Conservation (phyloP, 441 rosid species). For the Brassica balearica region DNA sequence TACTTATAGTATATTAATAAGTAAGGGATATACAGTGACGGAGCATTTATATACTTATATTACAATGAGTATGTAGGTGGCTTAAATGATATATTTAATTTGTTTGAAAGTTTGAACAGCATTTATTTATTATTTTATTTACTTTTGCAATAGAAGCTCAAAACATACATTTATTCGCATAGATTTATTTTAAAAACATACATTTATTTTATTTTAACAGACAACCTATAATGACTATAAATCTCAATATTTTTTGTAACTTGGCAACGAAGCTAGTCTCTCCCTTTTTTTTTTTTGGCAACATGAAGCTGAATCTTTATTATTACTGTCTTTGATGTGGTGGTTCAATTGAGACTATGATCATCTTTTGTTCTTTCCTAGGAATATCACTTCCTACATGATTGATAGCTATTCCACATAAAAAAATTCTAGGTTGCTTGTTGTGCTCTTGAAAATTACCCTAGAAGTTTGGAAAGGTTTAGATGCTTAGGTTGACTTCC, state of each 20-base stretch:
- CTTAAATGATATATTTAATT: background rate
- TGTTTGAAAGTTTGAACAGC: background rate
- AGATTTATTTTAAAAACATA: background rate
- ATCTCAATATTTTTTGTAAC: background rate
- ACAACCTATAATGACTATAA: background rate
- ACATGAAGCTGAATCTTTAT: background rate
- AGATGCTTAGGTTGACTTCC: background rate
- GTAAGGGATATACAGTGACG: too few relatives aligned
- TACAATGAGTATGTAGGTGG: background rate
- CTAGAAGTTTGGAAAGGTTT: background rate
- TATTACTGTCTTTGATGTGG: background rate
- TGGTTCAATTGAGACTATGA: background rate
- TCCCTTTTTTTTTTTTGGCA: background rate
- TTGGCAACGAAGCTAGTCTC: background rate
- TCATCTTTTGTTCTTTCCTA: background rate
- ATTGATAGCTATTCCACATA: background rate
- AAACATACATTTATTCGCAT: background rate
- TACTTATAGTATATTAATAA: background rate
- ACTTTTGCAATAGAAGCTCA: background rate
- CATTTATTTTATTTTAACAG: conserved; percentile 3
- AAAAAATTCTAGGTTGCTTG: background rate
- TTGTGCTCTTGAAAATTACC: background rate
- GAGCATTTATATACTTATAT: background rate
- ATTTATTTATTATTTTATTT: background rate
- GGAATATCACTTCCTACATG: background rate